Evolutionary conservation across 2,329 filamentous ascomycete species (phyloP).

Genomic region (Xylariaceae sp.): DNA sequence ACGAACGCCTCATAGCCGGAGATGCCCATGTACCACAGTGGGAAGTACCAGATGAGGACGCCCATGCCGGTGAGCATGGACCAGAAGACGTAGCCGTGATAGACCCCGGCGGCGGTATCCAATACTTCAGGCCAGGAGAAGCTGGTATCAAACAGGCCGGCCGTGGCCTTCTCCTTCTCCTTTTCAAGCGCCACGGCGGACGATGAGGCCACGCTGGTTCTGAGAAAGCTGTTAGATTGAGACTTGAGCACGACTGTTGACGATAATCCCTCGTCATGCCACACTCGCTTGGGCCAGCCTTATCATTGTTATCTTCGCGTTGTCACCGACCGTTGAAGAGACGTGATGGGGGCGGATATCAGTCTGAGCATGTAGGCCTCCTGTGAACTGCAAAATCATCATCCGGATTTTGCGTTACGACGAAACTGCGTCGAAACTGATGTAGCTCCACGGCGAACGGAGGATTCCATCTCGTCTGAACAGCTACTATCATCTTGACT

Average conservation of each 20-base stretch:
- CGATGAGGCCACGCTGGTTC: conserved; percentile 39
- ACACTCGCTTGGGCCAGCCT: conserved; percentile 23
- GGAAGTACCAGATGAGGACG: conserved; percentile 93
- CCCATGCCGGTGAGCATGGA: conserved; percentile 85
- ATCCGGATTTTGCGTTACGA: no score
- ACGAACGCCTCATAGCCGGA: conserved; percentile 91
- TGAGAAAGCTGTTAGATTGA: conserved; percentile 27
- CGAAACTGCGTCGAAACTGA: no score
- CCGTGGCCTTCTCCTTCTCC: conserved; percentile 69
- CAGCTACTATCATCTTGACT: no score
- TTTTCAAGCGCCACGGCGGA: conserved; percentile 55
- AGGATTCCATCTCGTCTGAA: no score
- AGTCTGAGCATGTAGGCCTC: no score
- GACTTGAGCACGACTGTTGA: conserved; percentile 3
- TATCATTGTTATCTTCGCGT: no score
- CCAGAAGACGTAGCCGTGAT: conserved; percentile 96
- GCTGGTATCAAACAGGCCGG: conserved; percentile 58
- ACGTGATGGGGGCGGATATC: no score
- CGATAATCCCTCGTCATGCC: no score
- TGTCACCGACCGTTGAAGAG: no score
- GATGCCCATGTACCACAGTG: conserved; percentile 98
- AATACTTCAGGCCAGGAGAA: conserved; percentile 70
- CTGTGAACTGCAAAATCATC: no score
- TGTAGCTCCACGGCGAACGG: no score
- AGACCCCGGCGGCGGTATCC: conserved; percentile 80